phyloP scores from a whole-genome alignment of 106 monocot genomes.

The Cymbidium sinense region DNA sequence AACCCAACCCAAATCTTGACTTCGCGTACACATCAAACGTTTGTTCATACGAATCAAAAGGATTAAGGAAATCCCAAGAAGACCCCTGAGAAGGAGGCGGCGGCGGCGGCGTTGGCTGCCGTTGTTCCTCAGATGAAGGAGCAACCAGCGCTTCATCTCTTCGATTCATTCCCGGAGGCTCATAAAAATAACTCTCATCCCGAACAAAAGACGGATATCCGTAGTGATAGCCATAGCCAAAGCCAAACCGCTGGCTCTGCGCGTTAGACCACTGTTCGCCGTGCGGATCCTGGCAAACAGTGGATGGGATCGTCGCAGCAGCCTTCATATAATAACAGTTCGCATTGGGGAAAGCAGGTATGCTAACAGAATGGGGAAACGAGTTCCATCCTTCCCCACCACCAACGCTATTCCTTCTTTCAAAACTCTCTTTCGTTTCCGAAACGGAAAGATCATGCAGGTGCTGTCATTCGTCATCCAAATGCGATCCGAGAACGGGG shows the following conservation, averaged over 20 bases:
- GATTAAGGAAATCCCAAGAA: too few species aligned
- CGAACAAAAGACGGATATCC: slow-evolving; percentile 3
- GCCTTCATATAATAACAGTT: slow-evolving; percentile 47
- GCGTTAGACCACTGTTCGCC: too few species aligned
- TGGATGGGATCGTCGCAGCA: too few species aligned
- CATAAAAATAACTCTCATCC: too few species aligned
- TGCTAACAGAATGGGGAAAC: slow-evolving; percentile 4
- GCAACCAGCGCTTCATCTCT: too few species aligned
- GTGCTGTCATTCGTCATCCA: slow-evolving; percentile 14
- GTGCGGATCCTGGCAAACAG: too few species aligned
- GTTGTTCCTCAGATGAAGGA: too few species aligned
- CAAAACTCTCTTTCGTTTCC: slow-evolving; percentile 12
- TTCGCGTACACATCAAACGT: slow-evolving; percentile 13
- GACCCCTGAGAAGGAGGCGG: slow-evolving; percentile 40
- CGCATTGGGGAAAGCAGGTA: slow-evolving; percentile 8
- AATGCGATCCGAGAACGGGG: slow-evolving; percentile 13
- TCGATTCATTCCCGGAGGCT: too few species aligned
- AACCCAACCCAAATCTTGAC: slow-evolving; percentile 22
- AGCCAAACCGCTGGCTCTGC: not conserved
- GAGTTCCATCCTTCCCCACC: slow-evolving; percentile 9
- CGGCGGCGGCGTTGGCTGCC: slow-evolving; percentile 33
- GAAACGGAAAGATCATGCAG: slow-evolving; percentile 26
- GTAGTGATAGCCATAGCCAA: slow-evolving; percentile 23
- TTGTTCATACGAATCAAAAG: slow-evolving; percentile 56
- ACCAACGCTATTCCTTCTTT: slow-evolving; percentile 1